These are phyloP conservation scores for Gymnopilus junonius DNA, from an alignment of 768 basidiomycete genomes.

Conservation along the genomic window DNA sequence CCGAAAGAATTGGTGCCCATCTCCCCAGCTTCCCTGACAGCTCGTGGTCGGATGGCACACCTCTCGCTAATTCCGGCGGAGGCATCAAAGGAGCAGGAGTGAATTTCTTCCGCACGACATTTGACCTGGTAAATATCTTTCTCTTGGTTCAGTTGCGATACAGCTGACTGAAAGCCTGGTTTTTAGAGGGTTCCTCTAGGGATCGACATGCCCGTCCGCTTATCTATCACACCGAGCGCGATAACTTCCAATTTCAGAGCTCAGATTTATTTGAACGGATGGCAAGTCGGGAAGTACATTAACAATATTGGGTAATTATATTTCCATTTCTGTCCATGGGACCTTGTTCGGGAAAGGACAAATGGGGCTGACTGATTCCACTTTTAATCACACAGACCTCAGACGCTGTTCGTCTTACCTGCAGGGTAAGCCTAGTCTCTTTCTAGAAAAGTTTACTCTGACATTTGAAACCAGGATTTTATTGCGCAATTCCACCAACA, in stretches of 20 bases:
- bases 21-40: slow-evolving; percentile 71
- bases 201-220: slow-evolving; percentile 48
- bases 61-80: slow-evolving; percentile 61
- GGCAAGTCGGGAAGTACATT: slow-evolving; percentile 57
- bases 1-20: slow-evolving; percentile 73
- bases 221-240: slow-evolving; percentile 47
- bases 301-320: slow-evolving; percentile 51
- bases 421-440: slow-evolving; percentile 40
- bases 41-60: slow-evolving; percentile 54
- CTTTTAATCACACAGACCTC: slow-evolving; percentile 39
- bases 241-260: slow-evolving; percentile 51
- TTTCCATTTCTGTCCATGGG: background rate
- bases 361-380: background rate
- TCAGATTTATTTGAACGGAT: slow-evolving; percentile 56
- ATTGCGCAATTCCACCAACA: slow-evolving; percentile 45
- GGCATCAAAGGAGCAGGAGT: slow-evolving; percentile 69
- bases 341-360: background rate
- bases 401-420: slow-evolving; percentile 54
- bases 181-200: slow-evolving; percentile 41
- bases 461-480: slow-evolving; percentile 36
- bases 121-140: slow-evolving; percentile 49
- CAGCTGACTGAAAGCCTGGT: background rate
- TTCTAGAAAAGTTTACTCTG: background rate
- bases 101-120: slow-evolving; percentile 81
- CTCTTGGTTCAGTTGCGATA: background rate